Percentiles rank a stretch among this genome's conserved stretches.
These are phyloP conservation scores for Phallus indusiatus DNA, from an alignment of 768 basidiomycete species.

Conservation along the genomic window DNA sequence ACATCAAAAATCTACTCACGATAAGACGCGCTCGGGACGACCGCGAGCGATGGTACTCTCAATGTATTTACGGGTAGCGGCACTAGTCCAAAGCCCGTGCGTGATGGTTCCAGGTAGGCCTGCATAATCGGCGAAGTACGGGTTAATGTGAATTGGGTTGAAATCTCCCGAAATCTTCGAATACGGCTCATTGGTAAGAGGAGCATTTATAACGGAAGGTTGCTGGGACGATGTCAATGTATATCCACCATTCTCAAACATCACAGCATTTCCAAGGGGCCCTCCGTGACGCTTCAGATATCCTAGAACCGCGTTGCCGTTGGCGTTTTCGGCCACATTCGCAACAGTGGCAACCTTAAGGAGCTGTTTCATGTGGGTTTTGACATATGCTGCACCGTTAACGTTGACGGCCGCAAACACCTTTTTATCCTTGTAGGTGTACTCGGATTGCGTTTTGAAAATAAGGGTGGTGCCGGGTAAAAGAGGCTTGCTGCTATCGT, in stretches of 20 bases:
- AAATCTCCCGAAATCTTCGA: slow-evolving; percentile 95
- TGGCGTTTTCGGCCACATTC: slow-evolving; percentile 77
- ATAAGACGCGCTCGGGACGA: slow-evolving; percentile 79
- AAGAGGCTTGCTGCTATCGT: slow-evolving; percentile 69
- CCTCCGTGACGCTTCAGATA: slow-evolving; percentile 90
- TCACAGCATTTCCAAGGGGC: slow-evolving; percentile 63
- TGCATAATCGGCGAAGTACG: slow-evolving; percentile 94
- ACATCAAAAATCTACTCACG: slow-evolving; percentile 40
- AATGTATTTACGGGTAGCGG: slow-evolving; percentile 85
- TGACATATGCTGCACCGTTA: slow-evolving; percentile 76
- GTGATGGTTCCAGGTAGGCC: slow-evolving; percentile 93
- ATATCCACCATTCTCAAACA: slow-evolving; percentile 83
- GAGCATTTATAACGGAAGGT: slow-evolving; percentile 65
- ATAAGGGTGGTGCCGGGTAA: slow-evolving; percentile 73
- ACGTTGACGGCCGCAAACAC: slow-evolving; percentile 76
- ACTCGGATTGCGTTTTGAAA: slow-evolving; percentile 82
- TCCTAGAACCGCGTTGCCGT: slow-evolving; percentile 88
- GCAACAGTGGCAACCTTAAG: slow-evolving; percentile 84
- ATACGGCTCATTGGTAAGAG: slow-evolving; percentile 91
- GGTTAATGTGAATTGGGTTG: slow-evolving; percentile 98
- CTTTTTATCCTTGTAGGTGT: slow-evolving; percentile 86
- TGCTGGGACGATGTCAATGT: slow-evolving; percentile 56
- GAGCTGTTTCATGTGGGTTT: slow-evolving; percentile 79
- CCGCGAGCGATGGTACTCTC: slow-evolving; percentile 94
- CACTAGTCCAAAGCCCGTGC: slow-evolving; percentile 95